Percentiles rank a stretch among this genome's conserved stretches.
phyloP scores from a whole-genome alignment of 352 stramenopile genomes.

The Phytophthora syringae region DNA sequence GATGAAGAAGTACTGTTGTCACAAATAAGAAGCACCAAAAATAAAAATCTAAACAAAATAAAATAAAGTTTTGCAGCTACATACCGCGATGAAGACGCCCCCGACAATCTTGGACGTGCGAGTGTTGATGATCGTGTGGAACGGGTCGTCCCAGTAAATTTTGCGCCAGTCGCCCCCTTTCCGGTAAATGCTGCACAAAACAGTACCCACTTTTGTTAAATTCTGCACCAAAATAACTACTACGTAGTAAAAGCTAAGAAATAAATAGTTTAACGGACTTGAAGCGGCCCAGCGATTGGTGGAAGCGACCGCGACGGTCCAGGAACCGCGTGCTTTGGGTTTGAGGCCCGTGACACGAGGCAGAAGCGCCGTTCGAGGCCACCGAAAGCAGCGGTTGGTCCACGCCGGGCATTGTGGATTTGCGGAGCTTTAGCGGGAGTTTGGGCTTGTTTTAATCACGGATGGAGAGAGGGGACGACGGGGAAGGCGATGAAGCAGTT shows the following conservation, averaged over 20 bases:
- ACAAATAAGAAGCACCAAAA: not conserved
- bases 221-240: too few species aligned
- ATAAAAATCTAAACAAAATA: conserved; percentile 7
- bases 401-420: conserved; percentile 33
- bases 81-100: conserved; percentile 77
- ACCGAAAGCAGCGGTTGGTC: conserved; percentile 49
- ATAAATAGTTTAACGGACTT: conserved; percentile 50
- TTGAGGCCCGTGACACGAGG: conserved; percentile 4
- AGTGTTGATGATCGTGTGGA: conserved; percentile 90
- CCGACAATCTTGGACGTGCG: conserved; percentile 80
- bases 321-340: conserved; percentile 50
- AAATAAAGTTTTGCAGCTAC: conserved; percentile 15
- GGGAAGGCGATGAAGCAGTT: not conserved
- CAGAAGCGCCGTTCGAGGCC: conserved; percentile 12
- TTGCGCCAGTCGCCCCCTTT: conserved; percentile 80
- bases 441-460: conserved; percentile 1
- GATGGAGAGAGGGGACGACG: conserved; percentile 12
- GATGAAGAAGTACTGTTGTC: conserved; percentile 74
- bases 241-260: conserved; percentile 4
- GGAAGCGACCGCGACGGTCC: conserved; percentile 67
- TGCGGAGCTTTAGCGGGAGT: conserved; percentile 4
- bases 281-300: conserved; percentile 74
- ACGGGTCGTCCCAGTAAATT: conserved; percentile 87
- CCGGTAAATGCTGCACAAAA: conserved; percentile 56
- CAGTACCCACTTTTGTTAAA: conserved; percentile 11